These are phyloP conservation scores for Aspergillus nomiae DNA, from an alignment of 2,329 filamentous ascomycete species.

Conservation along the genomic window DNA sequence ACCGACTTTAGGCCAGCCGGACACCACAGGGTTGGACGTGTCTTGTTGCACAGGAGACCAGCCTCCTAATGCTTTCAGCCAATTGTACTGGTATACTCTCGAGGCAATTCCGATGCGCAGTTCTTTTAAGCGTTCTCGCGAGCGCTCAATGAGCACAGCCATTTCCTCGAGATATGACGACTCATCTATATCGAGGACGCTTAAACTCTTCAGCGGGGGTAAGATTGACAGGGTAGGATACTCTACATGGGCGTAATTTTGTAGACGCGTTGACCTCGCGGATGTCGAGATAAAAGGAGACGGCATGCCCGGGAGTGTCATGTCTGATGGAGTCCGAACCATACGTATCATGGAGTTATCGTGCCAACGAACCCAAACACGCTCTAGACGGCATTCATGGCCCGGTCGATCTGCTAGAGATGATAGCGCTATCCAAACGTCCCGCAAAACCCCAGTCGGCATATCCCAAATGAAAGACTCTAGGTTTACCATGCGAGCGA, in stretches of 20 bases:
- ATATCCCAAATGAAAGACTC: slow-evolving; percentile 88
- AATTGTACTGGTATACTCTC: slow-evolving; percentile 27
- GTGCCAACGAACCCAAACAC: slow-evolving; percentile 81
- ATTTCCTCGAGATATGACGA: slow-evolving; percentile 82
- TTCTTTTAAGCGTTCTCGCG: slow-evolving; percentile 66
- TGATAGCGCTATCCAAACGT: slow-evolving; percentile 77
- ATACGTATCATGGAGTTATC: slow-evolving; percentile 59
- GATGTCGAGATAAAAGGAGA: slow-evolving; percentile 19
- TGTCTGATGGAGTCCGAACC: slow-evolving; percentile 18
- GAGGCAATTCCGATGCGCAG: slow-evolving; percentile 71
- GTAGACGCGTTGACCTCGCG: slow-evolving; percentile 42
- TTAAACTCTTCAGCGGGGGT: slow-evolving; percentile 72
- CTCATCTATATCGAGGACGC: slow-evolving; percentile 79
- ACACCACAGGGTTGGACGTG: slow-evolving; percentile 6
- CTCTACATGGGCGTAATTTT: slow-evolving; percentile 65
- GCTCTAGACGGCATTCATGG: slow-evolving; percentile 67
- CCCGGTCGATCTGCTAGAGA: slow-evolving; percentile 67
- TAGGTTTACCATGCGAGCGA: slow-evolving; percentile 79
- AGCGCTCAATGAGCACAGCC: slow-evolving; percentile 73
- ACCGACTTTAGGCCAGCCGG: slow-evolving; percentile 35
- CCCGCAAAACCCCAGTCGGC: slow-evolving; percentile 79
- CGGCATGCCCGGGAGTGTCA: slow-evolving; percentile 19
- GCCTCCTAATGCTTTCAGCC: slow-evolving; percentile 29
- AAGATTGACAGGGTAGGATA: slow-evolving; percentile 79
- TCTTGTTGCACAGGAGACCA: slow-evolving; percentile 18